Base-by-base conservation (phyloP, 2,329 filamentous ascomycete species). In the Nothopassalora personata region DNA sequence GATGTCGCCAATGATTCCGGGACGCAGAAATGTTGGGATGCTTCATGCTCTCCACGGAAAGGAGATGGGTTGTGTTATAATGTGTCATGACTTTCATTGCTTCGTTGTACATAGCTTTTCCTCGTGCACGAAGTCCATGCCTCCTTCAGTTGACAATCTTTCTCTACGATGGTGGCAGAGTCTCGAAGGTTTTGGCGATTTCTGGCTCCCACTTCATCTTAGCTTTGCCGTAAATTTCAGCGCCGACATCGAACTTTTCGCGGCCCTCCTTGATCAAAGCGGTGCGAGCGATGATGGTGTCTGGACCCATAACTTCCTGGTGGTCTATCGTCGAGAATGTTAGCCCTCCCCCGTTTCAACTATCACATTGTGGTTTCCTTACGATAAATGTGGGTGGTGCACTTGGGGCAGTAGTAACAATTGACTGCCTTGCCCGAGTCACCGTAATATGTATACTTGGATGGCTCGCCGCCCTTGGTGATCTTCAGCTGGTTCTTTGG, bases 391-490 rank as follows among this genome's bases (percentile, higher is more conserved):
- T 82, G 81, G 3, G 75, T 68, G 7, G 79, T 82, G 78, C 81
- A 84, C 66, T 80, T 81, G 49, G 78, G 75, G 75, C 82, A 84
- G 73, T 79, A 83, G 74, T 79, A 83, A 76, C 82, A 84, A 71
- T 83, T 73, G 33, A 83, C 80, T 6, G 73, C 68, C 54, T 83
- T 83, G 65, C 80, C 80, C 45, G 58, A 63, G 64, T 83, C 81
- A 49, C 81, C 81, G 62, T 79, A 75, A 74, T 84, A 84, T 45
- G 79, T 81, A 71, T 83, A 84, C 59, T 78, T 80, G 47, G 81
- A 66, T 3, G 72, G 68, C 52, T 75, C 70, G 27, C 69, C 73
- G 54, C 81, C 81, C 66, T 81, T 79, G 54, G 78, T 82, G 72
- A 84, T 74, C 58, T 78, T 78, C 64, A 84, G 73, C 47, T 76